Evolutionary conservation across 177 flowering plant species (phyloP).

Genomic region (Telopea speciosissima): DNA sequence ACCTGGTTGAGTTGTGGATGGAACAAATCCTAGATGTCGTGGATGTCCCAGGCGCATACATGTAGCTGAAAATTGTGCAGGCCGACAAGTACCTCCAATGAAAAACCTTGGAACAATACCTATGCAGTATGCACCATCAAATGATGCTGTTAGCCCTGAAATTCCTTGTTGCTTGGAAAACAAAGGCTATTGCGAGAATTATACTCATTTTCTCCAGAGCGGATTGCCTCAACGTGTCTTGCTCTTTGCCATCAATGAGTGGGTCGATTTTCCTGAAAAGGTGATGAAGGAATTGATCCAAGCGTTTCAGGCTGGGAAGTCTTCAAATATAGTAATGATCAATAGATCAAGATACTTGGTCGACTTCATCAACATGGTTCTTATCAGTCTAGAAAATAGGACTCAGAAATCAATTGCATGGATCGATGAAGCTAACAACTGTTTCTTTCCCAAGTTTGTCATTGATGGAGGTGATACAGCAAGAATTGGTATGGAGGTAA

Average conservation of each 20-base stretch:
- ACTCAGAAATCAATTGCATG: slow-evolving; percentile 22
- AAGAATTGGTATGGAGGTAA: neutral
- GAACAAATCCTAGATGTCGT: no score
- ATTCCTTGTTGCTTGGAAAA: no score
- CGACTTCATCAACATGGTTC: slow-evolving; percentile 22
- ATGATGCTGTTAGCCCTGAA: no score
- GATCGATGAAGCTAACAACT: slow-evolving; percentile 21
- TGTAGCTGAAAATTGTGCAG: no score
- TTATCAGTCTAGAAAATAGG: slow-evolving; percentile 15
- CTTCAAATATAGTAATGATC: slow-evolving; percentile 13
- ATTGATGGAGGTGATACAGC: neutral
- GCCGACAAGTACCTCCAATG: no score
- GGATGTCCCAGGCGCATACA: no score
- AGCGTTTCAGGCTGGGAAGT: slow-evolving; percentile 13
- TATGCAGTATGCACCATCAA: no score
- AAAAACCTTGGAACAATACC: no score
- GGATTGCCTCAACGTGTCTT: slow-evolving; percentile 20
- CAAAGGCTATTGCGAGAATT: slow-evolving; percentile 8
- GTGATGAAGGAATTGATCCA: slow-evolving; percentile 1
- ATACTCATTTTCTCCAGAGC: slow-evolving; percentile 18
- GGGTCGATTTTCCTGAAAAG: slow-evolving; percentile 20
- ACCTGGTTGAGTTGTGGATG: no score
- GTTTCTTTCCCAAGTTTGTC: slow-evolving; percentile 21
- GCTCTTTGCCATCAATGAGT: slow-evolving; percentile 13
- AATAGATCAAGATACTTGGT: slow-evolving; percentile 2